phyloP scores from a whole-genome alignment of 228 moss, liverwort and hornwort species.

The Sphagnum magellanicum region DNA sequence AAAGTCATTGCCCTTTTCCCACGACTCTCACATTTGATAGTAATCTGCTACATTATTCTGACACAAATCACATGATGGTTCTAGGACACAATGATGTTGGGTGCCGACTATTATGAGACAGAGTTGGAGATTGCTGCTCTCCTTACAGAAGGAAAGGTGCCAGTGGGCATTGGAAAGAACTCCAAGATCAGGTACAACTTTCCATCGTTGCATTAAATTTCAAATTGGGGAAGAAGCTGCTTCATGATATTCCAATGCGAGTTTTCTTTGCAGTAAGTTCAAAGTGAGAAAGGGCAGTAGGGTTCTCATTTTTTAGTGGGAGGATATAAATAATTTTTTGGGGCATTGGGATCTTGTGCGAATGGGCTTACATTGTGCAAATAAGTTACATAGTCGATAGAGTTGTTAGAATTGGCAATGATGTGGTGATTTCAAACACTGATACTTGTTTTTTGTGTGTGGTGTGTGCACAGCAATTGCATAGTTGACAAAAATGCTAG shows the following conservation, averaged over 20 bases:
- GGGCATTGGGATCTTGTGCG: neutral
- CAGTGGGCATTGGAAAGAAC: conserved; percentile 74
- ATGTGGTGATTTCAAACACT: conserved; percentile 54
- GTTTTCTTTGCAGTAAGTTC: too few relatives aligned
- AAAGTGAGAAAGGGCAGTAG: too few relatives aligned
- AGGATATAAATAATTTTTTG: too few relatives aligned
- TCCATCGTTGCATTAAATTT: too few relatives aligned
- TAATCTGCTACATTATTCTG: too few relatives aligned
- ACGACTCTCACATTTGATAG: too few relatives aligned
- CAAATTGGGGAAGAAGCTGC: too few relatives aligned
- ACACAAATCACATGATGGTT: neutral
- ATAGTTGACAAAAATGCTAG: too few relatives aligned
- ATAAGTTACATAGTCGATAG: conserved; percentile 53
- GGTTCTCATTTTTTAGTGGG: too few relatives aligned
- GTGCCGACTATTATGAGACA: conserved; percentile 80
- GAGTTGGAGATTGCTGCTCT: conserved; percentile 68
- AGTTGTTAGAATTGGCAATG: conserved; percentile 49
- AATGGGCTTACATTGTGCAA: neutral
- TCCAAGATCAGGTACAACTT: conserved; percentile 33
- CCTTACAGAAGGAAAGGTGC: conserved; percentile 66
- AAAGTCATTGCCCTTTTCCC: neutral
- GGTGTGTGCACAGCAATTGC: too few relatives aligned
- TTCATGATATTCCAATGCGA: too few relatives aligned
- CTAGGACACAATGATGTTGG: conserved; percentile 80
- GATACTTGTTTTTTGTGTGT: conserved; percentile 19